phyloP scores from a whole-genome alignment of 2,329 filamentous ascomycete species.

The Bipolaris bicolor region DNA sequence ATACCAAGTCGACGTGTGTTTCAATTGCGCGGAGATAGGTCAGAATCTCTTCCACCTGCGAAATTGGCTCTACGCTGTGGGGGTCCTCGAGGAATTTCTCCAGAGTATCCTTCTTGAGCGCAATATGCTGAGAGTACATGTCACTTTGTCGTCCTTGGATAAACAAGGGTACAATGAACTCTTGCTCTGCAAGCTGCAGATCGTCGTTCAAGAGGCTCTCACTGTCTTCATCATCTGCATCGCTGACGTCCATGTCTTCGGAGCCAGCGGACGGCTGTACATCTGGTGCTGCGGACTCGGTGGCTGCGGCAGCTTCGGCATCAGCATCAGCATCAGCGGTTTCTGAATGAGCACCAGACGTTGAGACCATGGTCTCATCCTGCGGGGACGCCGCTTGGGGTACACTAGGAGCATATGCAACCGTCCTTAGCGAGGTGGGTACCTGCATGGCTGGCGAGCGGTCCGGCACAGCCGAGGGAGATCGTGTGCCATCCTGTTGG shows the following conservation, averaged over 20 bases:
- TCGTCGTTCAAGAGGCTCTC: slow-evolving; percentile 37
- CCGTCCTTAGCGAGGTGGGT: slow-evolving; percentile 37
- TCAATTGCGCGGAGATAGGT: slow-evolving; percentile 35
- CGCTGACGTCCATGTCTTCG: slow-evolving; percentile 28
- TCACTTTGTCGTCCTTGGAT: slow-evolving; percentile 41
- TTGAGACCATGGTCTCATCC: slow-evolving; percentile 3
- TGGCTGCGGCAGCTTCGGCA: slow-evolving; percentile 7
- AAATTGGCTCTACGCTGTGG: slow-evolving; percentile 17
- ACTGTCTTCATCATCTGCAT: slow-evolving; percentile 28
- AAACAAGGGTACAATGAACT: slow-evolving; percentile 43
- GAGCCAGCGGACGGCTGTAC: slow-evolving; percentile 5
- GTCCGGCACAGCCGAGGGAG: slow-evolving; percentile 45
- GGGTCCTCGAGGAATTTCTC: slow-evolving; percentile 24
- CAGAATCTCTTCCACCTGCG: slow-evolving; percentile 27
- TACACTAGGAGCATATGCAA: slow-evolving; percentile 29
- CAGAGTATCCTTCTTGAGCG: slow-evolving; percentile 26
- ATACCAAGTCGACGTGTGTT: slow-evolving; percentile 42
- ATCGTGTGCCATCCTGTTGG: slow-evolving; percentile 36
- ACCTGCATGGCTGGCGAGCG: slow-evolving; percentile 28
- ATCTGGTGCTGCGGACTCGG: not conserved
- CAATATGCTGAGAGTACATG: slow-evolving; percentile 30
- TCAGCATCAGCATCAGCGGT: slow-evolving; percentile 13
- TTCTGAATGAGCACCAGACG: slow-evolving; percentile 4
- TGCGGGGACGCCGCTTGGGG: slow-evolving; percentile 6
- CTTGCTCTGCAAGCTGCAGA: slow-evolving; percentile 34